Base-by-base conservation (phyloP, 768 basidiomycete species). In the Candolleomyces eurysporus region DNA sequence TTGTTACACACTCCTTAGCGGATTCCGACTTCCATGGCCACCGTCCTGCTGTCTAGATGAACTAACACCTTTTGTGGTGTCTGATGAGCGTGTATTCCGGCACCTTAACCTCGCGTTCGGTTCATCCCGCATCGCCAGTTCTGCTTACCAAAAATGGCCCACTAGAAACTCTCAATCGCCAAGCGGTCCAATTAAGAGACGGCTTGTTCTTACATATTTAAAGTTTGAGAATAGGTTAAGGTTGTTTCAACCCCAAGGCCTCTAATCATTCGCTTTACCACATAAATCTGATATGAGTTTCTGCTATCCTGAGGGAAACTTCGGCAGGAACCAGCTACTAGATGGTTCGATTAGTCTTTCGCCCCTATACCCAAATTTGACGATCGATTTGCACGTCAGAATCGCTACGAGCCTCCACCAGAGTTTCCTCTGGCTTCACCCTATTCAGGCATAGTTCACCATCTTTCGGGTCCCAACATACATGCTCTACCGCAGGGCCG, bases 341-440 rank as follows among this genome's bases (percentile, higher is more conserved):
- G 79, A 90, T 89, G 89, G 89, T 90, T 91, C 88, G 88, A 92
- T 91, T 90, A 89, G 90, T 91, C 90, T 91, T 91, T 91, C 87
- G 86, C 89, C 90, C 90, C 90, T 91, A 91, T 91, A 90, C 89
- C 88, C 89, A 90, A 89, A 88, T 91, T 89, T 80, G 87, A 91
- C 89, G 86, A 91, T 90, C 87, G 89, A 91, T 91, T 91, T 92
- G 90, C 90, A 91, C 87, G 88, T 91, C 90, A 92, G 90, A 91
- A 92, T 58, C 57, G 57, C 57, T 91, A 89, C 87, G 86, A 89
- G 87, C 90, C 88, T 91, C 89, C 89, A 91, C 88, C 90, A 91
- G 89, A 89, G 90, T 92, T 91, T 91, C 89, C 90, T 89, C 89
- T 91, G 90, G 89, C 90, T 91, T 90, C 86, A 82, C 88, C 88